phyloP scores from a whole-genome alignment of 2,329 filamentous ascomycete species.

The Sporothrix schenckii region DNA sequence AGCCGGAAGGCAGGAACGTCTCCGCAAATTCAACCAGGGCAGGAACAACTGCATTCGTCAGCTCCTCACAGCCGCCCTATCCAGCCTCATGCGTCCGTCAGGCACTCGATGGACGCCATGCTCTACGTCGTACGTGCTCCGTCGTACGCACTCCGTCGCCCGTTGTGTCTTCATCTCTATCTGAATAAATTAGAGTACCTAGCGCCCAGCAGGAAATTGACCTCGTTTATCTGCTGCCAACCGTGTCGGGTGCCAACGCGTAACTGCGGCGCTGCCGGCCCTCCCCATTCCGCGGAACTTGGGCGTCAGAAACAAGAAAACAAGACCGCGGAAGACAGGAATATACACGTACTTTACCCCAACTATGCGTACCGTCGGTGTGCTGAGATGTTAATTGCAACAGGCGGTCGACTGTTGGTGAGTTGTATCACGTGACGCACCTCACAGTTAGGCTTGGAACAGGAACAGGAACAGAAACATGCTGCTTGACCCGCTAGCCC shows the following conservation, averaged over 20 bases:
- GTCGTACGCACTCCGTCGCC: too few relatives aligned
- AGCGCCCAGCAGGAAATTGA: slow-evolving; percentile 10
- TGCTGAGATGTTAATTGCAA: background rate
- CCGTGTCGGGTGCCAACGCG: slow-evolving; percentile 8
- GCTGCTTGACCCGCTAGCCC: background rate
- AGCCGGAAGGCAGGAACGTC: background rate
- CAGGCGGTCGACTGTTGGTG: background rate
- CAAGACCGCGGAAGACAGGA: background rate
- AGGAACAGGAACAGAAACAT: slow-evolving; percentile 14
- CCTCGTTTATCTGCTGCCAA: slow-evolving; percentile 27
- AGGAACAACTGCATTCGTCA: slow-evolving; percentile 17
- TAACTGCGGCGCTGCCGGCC: background rate
- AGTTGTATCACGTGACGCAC: slow-evolving; percentile 9
- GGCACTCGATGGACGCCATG: background rate
- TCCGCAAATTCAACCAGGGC: background rate
- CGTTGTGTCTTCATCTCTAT: slow-evolving; percentile 5
- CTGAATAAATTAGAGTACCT: background rate
- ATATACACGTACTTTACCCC: background rate
- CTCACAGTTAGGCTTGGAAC: background rate
- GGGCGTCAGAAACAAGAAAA: background rate
- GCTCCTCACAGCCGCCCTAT: slow-evolving; percentile 19
- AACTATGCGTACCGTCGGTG: background rate
- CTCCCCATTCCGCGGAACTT: background rate
- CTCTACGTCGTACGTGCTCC: background rate
- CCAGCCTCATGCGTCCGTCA: slow-evolving; percentile 14